These are phyloP conservation scores for Alternaria sp. DNA, from an alignment of 2,329 filamentous ascomycete genomes.

Conservation along the genomic window DNA sequence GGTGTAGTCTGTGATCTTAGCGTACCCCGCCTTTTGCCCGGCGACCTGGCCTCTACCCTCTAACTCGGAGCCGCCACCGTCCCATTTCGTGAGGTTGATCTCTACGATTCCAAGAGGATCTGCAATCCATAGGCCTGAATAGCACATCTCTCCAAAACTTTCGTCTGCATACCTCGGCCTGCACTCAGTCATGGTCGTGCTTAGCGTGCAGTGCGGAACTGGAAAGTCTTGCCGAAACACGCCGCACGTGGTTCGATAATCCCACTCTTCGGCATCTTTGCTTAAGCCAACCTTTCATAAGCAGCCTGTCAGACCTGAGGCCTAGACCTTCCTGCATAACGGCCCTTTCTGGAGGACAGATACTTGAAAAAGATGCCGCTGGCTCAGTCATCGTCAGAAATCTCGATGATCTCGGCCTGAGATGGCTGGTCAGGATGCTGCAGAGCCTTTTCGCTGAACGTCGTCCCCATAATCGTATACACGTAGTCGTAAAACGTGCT, in stretches of 20 bases:
- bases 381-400: slow-evolving; percentile 32
- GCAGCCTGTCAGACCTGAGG: background rate
- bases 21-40: slow-evolving; percentile 5
- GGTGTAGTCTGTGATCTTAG: background rate
- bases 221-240: slow-evolving; percentile 6
- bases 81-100: background rate
- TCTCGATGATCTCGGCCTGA: slow-evolving; percentile 36
- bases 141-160: background rate
- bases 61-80: background rate
- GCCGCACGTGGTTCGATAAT: slow-evolving; percentile 8
- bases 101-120: background rate
- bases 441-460: slow-evolving; percentile 31
- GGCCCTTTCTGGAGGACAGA: background rate
- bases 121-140: background rate
- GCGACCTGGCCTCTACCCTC: background rate
- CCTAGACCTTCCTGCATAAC: background rate
- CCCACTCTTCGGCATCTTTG: slow-evolving; percentile 1
- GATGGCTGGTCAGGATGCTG: slow-evolving; percentile 27
- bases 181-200: background rate
- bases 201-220: background rate
- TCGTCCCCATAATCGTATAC: slow-evolving; percentile 28
- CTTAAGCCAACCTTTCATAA: background rate
- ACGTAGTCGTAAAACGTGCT: slow-evolving; percentile 35
- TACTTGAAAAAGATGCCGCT: background rate
- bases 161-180: background rate